These are phyloP conservation scores for Ceratorhiza oryzae-sativae DNA, from an alignment of 1,284 basidiomycete genomes.

Conservation along the genomic window DNA sequence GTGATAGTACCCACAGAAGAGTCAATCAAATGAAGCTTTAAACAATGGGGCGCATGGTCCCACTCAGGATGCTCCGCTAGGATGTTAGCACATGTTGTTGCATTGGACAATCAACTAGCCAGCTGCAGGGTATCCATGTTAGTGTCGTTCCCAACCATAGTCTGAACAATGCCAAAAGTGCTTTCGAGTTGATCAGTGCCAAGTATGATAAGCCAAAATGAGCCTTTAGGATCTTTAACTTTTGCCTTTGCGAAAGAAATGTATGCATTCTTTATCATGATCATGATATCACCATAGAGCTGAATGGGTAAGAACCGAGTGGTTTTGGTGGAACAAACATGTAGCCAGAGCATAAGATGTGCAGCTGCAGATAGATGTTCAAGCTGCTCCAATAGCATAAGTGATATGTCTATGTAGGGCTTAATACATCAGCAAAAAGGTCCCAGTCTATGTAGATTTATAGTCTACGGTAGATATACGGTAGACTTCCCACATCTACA, in stretches of 20 bases:
- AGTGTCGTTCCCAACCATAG: conserved; percentile 49
- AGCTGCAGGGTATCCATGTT: conserved; percentile 52
- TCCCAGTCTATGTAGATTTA: too few relatives aligned
- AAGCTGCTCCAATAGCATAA: conserved; percentile 24
- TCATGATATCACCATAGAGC: conserved; percentile 34
- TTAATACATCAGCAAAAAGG: too few relatives aligned
- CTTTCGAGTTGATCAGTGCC: conserved; percentile 39
- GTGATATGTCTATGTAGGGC: background rate
- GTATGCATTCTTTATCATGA: conserved; percentile 37
- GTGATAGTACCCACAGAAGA: background rate
- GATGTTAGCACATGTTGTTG: conserved; percentile 50
- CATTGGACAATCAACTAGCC: conserved; percentile 46
- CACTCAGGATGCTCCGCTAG: conserved; percentile 52
- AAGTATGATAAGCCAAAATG: conserved; percentile 23
- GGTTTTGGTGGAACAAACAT: background rate
- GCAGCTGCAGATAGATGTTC: conserved; percentile 16
- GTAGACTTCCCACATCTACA: too few relatives aligned
- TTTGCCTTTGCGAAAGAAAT: conserved; percentile 39
- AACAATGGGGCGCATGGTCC: conserved; percentile 49
- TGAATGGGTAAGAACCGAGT: conserved; percentile 21
- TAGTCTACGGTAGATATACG: too few relatives aligned
- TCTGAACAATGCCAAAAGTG: conserved; percentile 48
- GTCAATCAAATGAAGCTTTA: conserved; percentile 44
- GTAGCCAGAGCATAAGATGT: conserved; percentile 11
- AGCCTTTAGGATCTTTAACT: background rate